Percentiles rank a stretch among this genome's conserved stretches.
These are phyloP conservation scores for Lomentospora prolificans DNA, from an alignment of 2,329 filamentous ascomycete genomes.

Conservation along the genomic window DNA sequence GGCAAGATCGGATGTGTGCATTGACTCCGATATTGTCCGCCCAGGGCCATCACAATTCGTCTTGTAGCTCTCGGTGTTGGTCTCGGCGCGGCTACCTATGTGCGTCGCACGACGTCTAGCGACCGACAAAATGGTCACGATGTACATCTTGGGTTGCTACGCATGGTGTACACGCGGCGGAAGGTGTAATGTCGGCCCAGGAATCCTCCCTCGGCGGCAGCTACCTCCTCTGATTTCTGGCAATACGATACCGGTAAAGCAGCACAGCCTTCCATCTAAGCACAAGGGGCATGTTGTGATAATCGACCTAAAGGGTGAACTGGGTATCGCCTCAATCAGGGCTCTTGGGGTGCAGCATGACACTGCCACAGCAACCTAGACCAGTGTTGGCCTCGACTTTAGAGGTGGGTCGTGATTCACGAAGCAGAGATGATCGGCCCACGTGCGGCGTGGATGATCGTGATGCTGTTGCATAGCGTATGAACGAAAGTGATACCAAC, in stretches of 20 bases:
- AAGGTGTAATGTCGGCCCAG: background rate
- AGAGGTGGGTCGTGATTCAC: background rate
- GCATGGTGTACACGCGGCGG: background rate
- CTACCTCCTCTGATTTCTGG: no score
- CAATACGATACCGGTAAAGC: background rate
- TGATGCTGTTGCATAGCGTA: background rate
- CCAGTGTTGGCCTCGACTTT: no score
- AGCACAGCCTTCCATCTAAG: no score
- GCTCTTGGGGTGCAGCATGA: no score
- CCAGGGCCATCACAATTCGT: background rate
- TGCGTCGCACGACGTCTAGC: background rate
- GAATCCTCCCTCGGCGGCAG: no score
- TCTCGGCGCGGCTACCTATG: background rate
- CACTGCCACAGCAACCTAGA: no score
- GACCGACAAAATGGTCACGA: background rate
- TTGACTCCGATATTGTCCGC: constrained; percentile 5
- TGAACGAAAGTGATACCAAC: background rate
- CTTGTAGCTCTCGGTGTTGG: background rate
- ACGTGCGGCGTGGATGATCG: background rate
- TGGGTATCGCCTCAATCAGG: no score
- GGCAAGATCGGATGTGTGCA: constrained; percentile 1
- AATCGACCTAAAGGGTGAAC: no score
- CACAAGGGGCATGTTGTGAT: no score
- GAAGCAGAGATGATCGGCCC: background rate
- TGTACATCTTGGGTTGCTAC: background rate